Percentiles rank a stretch among this genome's conserved stretches.
Conservation (phyloP, 78 protist genomes). For the Acrasis kona region DNA sequence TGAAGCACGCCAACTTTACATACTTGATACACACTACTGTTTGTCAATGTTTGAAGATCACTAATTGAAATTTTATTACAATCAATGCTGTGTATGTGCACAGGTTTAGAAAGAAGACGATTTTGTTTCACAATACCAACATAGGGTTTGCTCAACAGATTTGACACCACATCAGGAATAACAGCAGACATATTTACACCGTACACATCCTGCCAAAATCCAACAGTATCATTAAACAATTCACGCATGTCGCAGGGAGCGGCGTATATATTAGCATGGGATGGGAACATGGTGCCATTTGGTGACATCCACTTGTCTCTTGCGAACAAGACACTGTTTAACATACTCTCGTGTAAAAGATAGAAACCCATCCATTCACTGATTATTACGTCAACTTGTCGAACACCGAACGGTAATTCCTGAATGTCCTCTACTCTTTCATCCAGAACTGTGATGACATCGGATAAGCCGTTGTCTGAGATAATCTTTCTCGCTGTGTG, state of each 20-base stretch:
- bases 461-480: conserved; percentile 4
- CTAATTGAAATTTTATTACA: not conserved
- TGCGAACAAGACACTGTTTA: conserved; percentile 30
- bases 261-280: not conserved
- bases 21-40: not conserved
- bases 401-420: too few relatives aligned
- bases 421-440: not conserved
- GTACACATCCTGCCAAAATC: not conserved
- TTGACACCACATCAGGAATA: not conserved
- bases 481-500: not conserved
- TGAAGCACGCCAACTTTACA: not conserved
- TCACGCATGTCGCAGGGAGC: not conserved
- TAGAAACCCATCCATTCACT: conserved; percentile 61
- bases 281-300: not conserved
- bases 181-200: not conserved
- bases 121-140: not conserved
- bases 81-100: not conserved
- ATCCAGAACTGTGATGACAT: not conserved
- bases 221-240: not conserved
- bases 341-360: conserved; percentile 41
- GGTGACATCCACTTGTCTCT: conserved; percentile 35
- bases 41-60: not conserved
- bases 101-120: not conserved
- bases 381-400: conserved; percentile 50
- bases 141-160: not conserved